phyloP scores from a whole-genome alignment of 225 moss, liverwort and hornwort genomes.

The Climacium dendroides region DNA sequence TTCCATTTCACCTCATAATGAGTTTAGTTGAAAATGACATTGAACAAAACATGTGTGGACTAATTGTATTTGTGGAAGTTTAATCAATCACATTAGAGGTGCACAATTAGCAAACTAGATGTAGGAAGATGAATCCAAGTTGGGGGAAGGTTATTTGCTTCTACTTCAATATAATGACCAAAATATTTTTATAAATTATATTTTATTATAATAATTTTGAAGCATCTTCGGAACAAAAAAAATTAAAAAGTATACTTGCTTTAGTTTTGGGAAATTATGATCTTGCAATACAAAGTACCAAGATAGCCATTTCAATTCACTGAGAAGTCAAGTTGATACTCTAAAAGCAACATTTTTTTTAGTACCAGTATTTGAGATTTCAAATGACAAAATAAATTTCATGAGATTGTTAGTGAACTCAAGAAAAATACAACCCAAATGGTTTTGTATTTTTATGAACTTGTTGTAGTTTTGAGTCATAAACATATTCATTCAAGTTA shows the following conservation, averaged over 20 bases:
- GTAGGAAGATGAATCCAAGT: too few species aligned
- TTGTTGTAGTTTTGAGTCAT: fast-evolving
- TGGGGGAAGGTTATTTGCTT: too few species aligned
- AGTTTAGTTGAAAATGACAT: not conserved
- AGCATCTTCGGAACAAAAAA: fast-evolving
- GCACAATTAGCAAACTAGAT: not conserved
- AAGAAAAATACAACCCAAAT: not conserved
- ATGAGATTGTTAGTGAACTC: not conserved
- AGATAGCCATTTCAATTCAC: not conserved
- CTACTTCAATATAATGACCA: too few species aligned
- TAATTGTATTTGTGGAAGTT: fast-evolving
- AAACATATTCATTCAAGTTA: not conserved
- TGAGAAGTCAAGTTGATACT: not conserved
- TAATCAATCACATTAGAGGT: not conserved
- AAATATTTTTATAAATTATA: too few species aligned
- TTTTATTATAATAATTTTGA: not conserved
- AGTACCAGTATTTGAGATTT: not conserved
- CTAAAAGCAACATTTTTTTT: fast-evolving
- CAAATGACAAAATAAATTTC: not conserved
- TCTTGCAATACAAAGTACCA: not conserved
- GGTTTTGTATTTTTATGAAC: too few species aligned
- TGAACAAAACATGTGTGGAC: not conserved
- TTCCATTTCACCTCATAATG: too few species aligned
- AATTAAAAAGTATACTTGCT: not conserved
- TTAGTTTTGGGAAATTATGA: not conserved